Conservation (phyloP, 2,329 filamentous ascomycete species). For the Aspergillus pseudoglaucus region DNA sequence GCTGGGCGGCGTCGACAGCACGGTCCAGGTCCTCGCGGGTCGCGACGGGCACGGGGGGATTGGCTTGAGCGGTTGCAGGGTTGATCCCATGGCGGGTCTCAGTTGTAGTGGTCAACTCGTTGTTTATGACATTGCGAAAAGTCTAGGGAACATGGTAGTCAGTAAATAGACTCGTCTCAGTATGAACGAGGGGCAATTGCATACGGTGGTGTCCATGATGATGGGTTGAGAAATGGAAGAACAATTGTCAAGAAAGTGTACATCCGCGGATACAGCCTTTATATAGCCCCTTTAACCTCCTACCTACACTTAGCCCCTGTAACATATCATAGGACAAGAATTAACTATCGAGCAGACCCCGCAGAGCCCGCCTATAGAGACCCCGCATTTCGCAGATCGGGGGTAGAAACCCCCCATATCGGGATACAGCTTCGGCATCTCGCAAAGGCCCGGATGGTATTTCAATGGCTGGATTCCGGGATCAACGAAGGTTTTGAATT, state of each 20-base stretch:
- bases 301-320: not conserved
- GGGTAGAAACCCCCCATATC: not conserved
- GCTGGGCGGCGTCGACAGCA: constrained; percentile 44
- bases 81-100: constrained; percentile 46
- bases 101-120: constrained; percentile 39
- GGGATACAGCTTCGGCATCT: not conserved
- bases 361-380: not conserved
- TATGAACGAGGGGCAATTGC: not conserved
- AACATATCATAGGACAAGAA: not conserved
- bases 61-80: constrained; percentile 44
- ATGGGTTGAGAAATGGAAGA: not conserved
- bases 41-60: constrained; percentile 47
- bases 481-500: no score
- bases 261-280: not conserved
- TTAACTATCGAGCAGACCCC: not conserved
- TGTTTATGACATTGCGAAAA: constrained; percentile 50
- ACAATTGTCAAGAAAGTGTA: not conserved
- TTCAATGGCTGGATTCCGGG: no score
- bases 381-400: not conserved
- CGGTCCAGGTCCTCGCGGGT: constrained; percentile 45
- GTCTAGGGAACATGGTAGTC: constrained; percentile 18
- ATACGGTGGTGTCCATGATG: not conserved
- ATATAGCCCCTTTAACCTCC: not conserved
- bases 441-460: not conserved
- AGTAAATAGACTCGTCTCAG: not conserved